Base-by-base conservation (phyloP, 441 rosid species). In the Euphorbia schlechtendalii region DNA sequence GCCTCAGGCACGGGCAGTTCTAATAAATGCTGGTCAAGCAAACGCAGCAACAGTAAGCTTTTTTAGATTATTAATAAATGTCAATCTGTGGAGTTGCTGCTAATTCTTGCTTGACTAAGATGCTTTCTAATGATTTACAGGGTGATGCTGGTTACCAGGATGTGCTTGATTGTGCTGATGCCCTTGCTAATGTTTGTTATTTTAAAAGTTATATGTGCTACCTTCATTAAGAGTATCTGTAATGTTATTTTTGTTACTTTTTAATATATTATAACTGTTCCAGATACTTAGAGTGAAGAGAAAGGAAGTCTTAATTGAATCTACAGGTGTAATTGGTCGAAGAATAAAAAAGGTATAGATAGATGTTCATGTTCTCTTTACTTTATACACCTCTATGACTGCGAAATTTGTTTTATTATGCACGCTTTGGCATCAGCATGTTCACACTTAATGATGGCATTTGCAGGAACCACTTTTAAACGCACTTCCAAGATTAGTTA, bases 1-100 rank as follows among this genome's bases (percentile, higher is more conserved):
- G 40, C 14, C 46, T 71, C 85, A 94, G 99, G 96, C 92, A 43
- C 96, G 96, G 63, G 97, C 96, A n/a, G n/a, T n/a, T n/a, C 73
- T 94, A 71, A 84, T 94, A 77, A 90, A 94, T 75, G 99, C 97
- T 40, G 99, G 99, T 65, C 99, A 94, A 72, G 97, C 99, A 55
- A 94, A 94, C 85, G 99, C 99, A 69, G 99, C 97, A 65, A 94
- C 97, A 43, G 99, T 94, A 82, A 83, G 86, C 63, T 67, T 68
- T 46, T 22, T 65, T 41, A 11, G 30, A 8, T 62, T 25, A 51
- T 38, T 14, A 48, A 53, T 43, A 24, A 59, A 15, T 18, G 25
- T 10, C 30, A 6, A 57, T 56, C 27, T 28, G 63, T 48, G 56
- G 63, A 4, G 18, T 7, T 56, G 48, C 12, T 43, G 54, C 41